A percentile compares a stretch with the other conserved stretches of the same genome.
phyloP scores from a whole-genome alignment of 1,284 basidiomycete species.

The Ganoderma multipileum region DNA sequence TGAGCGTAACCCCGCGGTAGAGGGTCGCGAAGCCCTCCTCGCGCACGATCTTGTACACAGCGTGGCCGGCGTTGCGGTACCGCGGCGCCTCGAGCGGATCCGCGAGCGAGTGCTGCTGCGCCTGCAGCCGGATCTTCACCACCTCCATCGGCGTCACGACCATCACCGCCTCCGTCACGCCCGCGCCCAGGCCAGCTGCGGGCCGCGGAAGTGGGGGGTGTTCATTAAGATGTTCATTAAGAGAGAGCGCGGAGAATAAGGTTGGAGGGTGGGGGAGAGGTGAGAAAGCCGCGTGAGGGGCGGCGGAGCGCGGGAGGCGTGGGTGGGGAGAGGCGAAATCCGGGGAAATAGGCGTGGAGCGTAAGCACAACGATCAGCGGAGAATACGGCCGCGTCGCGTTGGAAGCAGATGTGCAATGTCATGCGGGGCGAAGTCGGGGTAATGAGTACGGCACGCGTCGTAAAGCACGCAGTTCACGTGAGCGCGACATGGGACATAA shows the following conservation, averaged over 20 bases:
- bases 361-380: neutral
- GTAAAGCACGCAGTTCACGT: neutral
- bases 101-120: constrained; percentile 96
- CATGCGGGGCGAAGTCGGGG: neutral
- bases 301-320: neutral
- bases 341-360: neutral
- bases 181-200: constrained; percentile 84
- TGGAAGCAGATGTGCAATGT: neutral
- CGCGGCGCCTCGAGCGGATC: constrained; percentile 94
- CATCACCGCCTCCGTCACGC: constrained; percentile 91
- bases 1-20: constrained; percentile 93
- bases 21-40: constrained; percentile 91
- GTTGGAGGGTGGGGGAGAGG: neutral
- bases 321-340: neutral
- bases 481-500: neutral
- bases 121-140: constrained; percentile 98
- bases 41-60: constrained; percentile 92
- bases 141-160: constrained; percentile 99
- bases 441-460: neutral
- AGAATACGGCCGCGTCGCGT: neutral
- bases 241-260: neutral
- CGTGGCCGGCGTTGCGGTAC: constrained; percentile 97
- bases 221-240: too few relatives aligned
- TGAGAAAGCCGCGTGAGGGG: neutral
- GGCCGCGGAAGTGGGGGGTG: neutral